Evolutionary conservation across 2,329 filamentous ascomycete genomes (phyloP).

Genomic region (Trichoderma asperellum): DNA sequence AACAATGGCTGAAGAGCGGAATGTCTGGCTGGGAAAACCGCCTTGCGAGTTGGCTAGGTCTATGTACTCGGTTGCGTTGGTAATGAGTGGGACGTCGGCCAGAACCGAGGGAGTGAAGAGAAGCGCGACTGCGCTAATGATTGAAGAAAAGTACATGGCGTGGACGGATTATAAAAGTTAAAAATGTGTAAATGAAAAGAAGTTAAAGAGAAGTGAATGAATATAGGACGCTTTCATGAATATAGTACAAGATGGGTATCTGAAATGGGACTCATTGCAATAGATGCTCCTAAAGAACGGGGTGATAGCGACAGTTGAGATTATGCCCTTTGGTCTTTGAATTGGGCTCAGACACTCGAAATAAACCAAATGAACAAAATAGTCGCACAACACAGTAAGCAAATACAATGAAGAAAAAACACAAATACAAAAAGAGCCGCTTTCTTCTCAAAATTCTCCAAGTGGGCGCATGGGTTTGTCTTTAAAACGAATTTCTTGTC

Average conservation of each 20-base stretch:
- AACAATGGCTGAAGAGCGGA: not conserved
- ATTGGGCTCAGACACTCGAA: not conserved
- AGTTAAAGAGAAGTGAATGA: not conserved
- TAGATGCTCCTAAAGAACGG: not conserved
- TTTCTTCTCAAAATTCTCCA: not conserved
- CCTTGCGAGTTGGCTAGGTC: not conserved
- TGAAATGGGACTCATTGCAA: not conserved
- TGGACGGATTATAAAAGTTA: not conserved
- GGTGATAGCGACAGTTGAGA: not conserved
- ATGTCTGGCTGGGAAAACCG: constrained; percentile 4
- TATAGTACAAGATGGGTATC: not conserved
- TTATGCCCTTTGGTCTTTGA: not conserved
- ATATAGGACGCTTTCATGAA: not conserved
- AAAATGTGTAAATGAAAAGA: not conserved
- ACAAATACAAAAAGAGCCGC: not conserved
- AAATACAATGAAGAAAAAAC: not conserved
- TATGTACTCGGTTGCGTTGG: constrained; percentile 1
- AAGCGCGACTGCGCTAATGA: not conserved
- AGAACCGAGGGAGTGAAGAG: not conserved
- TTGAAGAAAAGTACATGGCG: not conserved
- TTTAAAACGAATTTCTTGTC: not conserved
- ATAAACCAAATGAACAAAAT: not conserved
- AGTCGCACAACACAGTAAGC: not conserved
- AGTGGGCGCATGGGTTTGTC: not conserved
- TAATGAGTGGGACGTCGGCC: constrained; percentile 11